Evolutionary conservation across 305 asterid genomes (phyloP).

Genomic region (Solanum hybrid): DNA sequence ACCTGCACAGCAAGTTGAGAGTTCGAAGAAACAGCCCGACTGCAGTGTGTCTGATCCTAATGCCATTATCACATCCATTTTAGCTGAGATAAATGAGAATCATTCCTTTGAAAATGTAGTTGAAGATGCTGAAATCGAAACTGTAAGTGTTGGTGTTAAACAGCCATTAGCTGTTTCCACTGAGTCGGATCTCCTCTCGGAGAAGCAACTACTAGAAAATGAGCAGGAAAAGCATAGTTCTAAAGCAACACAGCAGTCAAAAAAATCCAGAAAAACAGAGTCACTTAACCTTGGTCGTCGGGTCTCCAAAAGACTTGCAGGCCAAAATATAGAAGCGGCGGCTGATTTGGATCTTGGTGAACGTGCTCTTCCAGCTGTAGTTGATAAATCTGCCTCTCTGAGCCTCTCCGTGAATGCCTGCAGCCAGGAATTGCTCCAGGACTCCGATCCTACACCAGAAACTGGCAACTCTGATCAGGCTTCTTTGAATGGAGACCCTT

Average conservation of each 20-base stretch:
- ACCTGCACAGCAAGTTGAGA: conserved; percentile 16
- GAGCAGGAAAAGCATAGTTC: conserved; percentile 2
- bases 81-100: background rate
- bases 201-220: conserved; percentile 19
- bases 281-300: conserved; percentile 21
- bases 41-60: conserved; percentile 8
- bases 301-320: conserved; percentile 33
- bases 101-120: conserved; percentile 5
- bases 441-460: background rate
- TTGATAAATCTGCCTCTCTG: conserved; percentile 5
- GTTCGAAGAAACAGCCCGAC: conserved; percentile 8
- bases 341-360: conserved; percentile 11
- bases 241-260: conserved; percentile 9
- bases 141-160: conserved; percentile 16
- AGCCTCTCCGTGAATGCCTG: background rate
- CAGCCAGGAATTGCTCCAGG: background rate
- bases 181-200: conserved; percentile 6
- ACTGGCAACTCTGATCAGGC: conserved; percentile 1
- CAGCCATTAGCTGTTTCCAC: conserved; percentile 19
- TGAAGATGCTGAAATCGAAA: conserved; percentile 11
- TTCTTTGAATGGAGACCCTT: background rate
- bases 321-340: conserved; percentile 8
- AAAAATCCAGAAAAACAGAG: conserved; percentile 10
- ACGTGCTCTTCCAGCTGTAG: conserved; percentile 21
- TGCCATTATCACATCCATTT: background rate